Base-by-base conservation (phyloP, 306 rosid species). In the Inga oerstediana region DNA sequence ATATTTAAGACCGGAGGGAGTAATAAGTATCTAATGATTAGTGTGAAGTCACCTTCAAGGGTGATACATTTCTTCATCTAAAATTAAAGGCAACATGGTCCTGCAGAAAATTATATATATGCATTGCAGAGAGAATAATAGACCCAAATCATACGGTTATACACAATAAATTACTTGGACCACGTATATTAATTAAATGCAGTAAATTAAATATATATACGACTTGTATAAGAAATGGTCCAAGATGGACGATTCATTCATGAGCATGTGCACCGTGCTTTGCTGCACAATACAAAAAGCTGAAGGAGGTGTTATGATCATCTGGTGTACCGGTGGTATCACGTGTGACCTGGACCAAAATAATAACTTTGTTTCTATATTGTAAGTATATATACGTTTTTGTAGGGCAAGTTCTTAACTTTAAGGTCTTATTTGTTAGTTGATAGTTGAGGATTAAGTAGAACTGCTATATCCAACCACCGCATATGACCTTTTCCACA, bases 341-440 rank as follows among this genome's bases (percentile, higher is more conserved):
- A 90, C 89, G 89, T 89, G 92, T 72, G 7, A 65, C 86, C 83
- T 90, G 92, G 97, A 87, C 97, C 92, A 89, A 82, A 65, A 32
- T 64, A 30, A 64, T 30, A 64, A 64, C 10, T 64, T 64, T 10
- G 20, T 7, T 52, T 59, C 9, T 54, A 7, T 20, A 54, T 54
- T 54, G 62, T 19, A 4, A 51, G 6, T 19, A 52, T 51, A 51
- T 54, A 54, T 19, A 10, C 32, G 6, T 22, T 56, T 59, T 62
- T 62, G 68, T 79, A 34, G 59, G 61, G 22, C 78, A 81, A 75
- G 3, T 71, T 67, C 80, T 72, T 75, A 59, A 59, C 80, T 69
- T 85, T 35, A 85, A 44, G 41, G 49, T 80, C 30, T 52, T 52
- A 58, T 58, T 3, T 58, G 9, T 58, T 20, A 56, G 24, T 20